Percentiles rank a stretch among this genome's conserved stretches.
phyloP scores from a whole-genome alignment of 305 asterid genomes.

The Striga hermonthica region DNA sequence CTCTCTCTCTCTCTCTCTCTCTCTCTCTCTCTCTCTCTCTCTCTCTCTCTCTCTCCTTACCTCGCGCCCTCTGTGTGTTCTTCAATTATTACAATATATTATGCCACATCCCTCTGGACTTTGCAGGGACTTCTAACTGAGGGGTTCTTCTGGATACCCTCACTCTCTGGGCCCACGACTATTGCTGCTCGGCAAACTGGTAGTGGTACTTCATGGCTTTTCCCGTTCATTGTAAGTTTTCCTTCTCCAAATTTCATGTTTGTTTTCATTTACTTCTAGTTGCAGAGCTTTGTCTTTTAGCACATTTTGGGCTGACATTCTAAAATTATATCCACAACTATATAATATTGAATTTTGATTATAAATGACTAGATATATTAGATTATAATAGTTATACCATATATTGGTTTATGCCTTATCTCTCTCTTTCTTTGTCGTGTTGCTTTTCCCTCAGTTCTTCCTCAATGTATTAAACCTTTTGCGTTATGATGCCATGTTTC shows the following conservation, averaged over 20 bases:
- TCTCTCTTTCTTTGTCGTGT: background rate
- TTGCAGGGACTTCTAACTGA: slow-evolving; percentile 85
- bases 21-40: slow-evolving; percentile 10
- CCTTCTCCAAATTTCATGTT: slow-evolving; percentile 28
- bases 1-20: slow-evolving; percentile 7
- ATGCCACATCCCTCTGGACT: slow-evolving; percentile 2
- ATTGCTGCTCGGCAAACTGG: slow-evolving; percentile 90
- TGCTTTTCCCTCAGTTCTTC: background rate
- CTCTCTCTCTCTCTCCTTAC: slow-evolving; percentile 5
- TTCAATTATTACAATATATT: slow-evolving; percentile 3
- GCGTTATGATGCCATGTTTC: no score
- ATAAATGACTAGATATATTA: background rate
- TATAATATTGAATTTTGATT: background rate
- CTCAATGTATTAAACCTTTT: background rate
- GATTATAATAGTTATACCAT: background rate
- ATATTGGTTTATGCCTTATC: background rate
- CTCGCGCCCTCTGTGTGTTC: no score
- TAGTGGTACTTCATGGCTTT: slow-evolving; percentile 92
- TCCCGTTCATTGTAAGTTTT: slow-evolving; percentile 81
- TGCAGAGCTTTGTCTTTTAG: background rate
- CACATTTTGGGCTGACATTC: slow-evolving; percentile 8
- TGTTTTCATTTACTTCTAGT: slow-evolving; percentile 2
- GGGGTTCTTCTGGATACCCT: slow-evolving; percentile 99
- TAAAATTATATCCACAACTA: background rate
- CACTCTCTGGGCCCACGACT: slow-evolving; percentile 93